Conservation (phyloP, 257 asterid genomes). For the Lycium barbarum region DNA sequence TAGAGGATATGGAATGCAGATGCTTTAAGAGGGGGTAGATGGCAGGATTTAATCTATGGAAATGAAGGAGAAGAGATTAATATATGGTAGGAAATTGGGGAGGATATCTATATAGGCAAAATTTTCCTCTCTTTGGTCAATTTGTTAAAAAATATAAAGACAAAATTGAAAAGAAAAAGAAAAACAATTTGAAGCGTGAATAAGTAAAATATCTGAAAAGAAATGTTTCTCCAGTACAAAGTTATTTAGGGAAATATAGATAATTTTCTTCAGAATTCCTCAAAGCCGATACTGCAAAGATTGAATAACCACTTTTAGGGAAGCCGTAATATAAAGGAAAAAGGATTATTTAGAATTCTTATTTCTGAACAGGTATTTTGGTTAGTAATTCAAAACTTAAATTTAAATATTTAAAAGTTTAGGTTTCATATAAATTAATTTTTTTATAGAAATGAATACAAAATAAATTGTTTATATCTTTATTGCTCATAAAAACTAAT, state of each 20-base stretch:
- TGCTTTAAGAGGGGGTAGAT: not conserved
- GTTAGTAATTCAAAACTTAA: not conserved
- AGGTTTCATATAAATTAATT: not conserved
- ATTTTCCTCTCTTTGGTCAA: not conserved
- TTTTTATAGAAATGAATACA: not conserved
- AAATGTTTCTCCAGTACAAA: too few relatives aligned
- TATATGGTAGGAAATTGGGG: not conserved
- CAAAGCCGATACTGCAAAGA: not conserved
- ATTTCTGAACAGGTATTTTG: not conserved
- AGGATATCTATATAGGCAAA: not conserved
- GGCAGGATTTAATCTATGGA: not conserved
- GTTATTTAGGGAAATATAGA: not conserved
- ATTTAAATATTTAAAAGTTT: not conserved
- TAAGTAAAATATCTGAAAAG: not conserved
- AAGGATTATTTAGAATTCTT: not conserved
- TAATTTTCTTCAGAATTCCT: not conserved
- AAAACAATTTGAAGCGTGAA: not conserved
- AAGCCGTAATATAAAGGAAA: not conserved
- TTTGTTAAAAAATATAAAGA: not conserved
- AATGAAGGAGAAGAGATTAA: not conserved
- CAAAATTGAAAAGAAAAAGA: not conserved
- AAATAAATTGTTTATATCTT: too few relatives aligned
- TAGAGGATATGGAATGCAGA: conserved; percentile 16
- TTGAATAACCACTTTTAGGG: not conserved
- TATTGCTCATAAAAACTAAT: not conserved